Percentiles rank a stretch among this genome's conserved stretches.
Evolutionary conservation across 495 filamentous ascomycete genomes (phyloP).

Genomic region (Hyaloscypha variabilis): DNA sequence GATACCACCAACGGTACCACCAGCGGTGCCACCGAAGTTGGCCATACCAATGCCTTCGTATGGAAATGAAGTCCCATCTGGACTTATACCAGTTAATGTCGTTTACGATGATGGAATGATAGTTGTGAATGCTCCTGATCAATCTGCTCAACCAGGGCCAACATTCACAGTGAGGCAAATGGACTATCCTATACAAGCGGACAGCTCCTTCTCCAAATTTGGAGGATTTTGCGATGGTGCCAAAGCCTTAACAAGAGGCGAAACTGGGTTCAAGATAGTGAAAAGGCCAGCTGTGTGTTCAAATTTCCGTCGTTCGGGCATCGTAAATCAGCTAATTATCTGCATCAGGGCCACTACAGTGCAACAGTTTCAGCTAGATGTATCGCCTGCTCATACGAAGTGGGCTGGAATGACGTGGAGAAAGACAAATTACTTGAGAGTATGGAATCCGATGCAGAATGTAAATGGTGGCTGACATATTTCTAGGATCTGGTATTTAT

Average conservation of each 20-base stretch:
- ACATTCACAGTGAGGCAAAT: constrained; percentile 23
- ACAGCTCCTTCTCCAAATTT: constrained; percentile 30
- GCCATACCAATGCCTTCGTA: not conserved
- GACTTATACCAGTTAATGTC: constrained; percentile 18
- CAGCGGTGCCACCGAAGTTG: not conserved
- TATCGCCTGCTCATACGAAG: constrained; percentile 31
- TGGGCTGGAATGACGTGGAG: constrained; percentile 30
- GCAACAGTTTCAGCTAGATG: constrained; percentile 28
- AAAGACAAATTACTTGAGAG: constrained; percentile 28
- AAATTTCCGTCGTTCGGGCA: not conserved
- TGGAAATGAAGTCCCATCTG: constrained; percentile 16
- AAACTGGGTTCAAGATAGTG: constrained; percentile 29
- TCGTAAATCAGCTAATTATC: constrained; percentile 8
- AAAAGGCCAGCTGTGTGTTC: constrained; percentile 28
- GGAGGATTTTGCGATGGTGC: constrained; percentile 34
- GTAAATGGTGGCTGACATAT: constrained; percentile 4
- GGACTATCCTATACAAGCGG: constrained; percentile 26
- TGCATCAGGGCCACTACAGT: constrained; percentile 26
- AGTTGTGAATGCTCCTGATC: not conserved
- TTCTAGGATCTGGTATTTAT: constrained; percentile 27
- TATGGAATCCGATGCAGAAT: constrained; percentile 3
- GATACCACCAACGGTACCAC: no score
- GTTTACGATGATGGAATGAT: not conserved
- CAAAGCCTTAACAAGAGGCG: constrained; percentile 21
- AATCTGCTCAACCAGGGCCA: not conserved